Base-by-base conservation (phyloP, 257 asterid genomes). In the Perilla frutescens region DNA sequence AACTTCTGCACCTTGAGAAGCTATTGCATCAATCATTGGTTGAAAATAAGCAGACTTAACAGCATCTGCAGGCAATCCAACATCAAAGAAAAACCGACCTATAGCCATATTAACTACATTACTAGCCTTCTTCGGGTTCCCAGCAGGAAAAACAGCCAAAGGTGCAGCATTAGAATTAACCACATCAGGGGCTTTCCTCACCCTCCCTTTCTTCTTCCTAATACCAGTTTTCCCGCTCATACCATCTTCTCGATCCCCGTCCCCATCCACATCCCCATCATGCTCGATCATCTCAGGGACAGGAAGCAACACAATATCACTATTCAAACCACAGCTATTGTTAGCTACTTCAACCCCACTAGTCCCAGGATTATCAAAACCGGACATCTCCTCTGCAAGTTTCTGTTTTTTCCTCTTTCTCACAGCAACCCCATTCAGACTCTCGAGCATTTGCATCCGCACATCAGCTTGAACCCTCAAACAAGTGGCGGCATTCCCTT, bases 401-500 rank as follows among this genome's bases (percentile, higher is more conserved):
- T 87, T 90, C 73, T 87, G 91, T 70, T 95, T 95, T 74, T 90
- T 92, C 66, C 93, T 85, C 86, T 89, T 95, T 64, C 85, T 92
- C 13, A 75, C 81, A 9, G 90, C 89, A 56, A 89, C 96, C 51
- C 95, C 96, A 57, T 89, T 90, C 39, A 95, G 80, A 43, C 96
- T 92, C 61, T 95, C 99, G 70, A 85, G 90, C 99, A 95, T 95
- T 57, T 86, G 82, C 20, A 84, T 84, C 64, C 91, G 82, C 44
- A 95, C 96, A 70, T 92, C 96, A 14, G 90, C 84, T 72, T 83
- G 92, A 81, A 95, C 99, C 74, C 97, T 83, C 61, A 92, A 84
- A 79, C 99, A 92, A 84, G 93, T 89, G 59, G 97, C 87, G 2
- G 97, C 99, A 79, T 95, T 95, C 54, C 99, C 99, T 80, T 95